A percentile compares a stretch with the other conserved stretches of the same genome.
Evolutionary conservation across 257 asterid species (phyloP).

Genomic region (Anisodus tanguticus): DNA sequence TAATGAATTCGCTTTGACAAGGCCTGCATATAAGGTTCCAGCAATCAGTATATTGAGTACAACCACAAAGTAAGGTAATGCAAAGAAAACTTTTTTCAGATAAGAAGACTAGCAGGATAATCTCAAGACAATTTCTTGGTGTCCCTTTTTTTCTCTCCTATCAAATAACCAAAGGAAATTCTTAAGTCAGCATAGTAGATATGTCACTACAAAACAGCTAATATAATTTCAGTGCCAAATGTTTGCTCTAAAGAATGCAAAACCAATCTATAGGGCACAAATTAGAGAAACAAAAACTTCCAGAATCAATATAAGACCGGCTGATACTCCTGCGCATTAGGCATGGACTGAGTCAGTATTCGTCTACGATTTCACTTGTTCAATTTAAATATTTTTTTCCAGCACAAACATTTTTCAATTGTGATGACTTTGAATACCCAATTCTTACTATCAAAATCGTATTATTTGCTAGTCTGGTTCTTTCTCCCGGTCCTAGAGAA

Average conservation of each 20-base stretch:
- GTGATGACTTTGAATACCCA: not conserved
- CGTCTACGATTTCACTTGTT: not conserved
- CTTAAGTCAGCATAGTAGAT: not conserved
- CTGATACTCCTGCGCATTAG: not conserved
- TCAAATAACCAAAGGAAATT: not conserved
- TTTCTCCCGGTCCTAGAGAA: too few species aligned
- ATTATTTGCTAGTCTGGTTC: not conserved
- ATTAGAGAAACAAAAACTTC: not conserved
- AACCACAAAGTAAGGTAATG: not conserved
- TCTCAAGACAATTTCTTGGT: not conserved
- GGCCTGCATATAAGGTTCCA: constrained; percentile 46
- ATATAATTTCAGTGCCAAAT: not conserved
- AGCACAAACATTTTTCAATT: not conserved
- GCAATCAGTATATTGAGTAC: constrained; percentile 15
- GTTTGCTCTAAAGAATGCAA: not conserved
- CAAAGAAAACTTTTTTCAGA: not conserved
- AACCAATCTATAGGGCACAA: not conserved
- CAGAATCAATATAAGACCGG: not conserved
- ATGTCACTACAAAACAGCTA: not conserved
- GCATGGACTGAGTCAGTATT: not conserved
- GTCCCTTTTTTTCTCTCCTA: not conserved
- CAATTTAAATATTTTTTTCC: not conserved
- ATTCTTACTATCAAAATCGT: not conserved
- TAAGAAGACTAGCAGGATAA: not conserved
- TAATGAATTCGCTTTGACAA: constrained; percentile 94